phyloP scores from a whole-genome alignment of 108 stramenopile species.

The Poteriospumella lacustris region DNA sequence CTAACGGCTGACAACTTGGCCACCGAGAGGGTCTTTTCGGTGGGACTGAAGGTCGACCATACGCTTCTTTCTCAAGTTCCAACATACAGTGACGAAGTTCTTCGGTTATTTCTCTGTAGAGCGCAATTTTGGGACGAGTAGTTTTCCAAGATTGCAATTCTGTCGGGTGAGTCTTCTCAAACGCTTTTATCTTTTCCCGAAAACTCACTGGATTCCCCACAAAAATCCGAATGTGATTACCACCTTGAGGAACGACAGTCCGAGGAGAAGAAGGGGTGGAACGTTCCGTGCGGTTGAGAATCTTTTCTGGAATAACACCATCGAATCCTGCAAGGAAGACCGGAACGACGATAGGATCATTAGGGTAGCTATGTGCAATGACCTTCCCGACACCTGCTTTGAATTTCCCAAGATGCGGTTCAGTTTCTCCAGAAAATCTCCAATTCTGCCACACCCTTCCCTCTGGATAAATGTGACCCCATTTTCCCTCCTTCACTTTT shows the following conservation, averaged over 20 bases:
- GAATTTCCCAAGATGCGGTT: conserved; percentile 38
- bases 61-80: background rate
- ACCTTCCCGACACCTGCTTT: conserved; percentile 5
- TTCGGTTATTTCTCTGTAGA: background rate
- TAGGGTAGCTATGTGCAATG: background rate
- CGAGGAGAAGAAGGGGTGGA: background rate
- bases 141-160: background rate
- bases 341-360: background rate
- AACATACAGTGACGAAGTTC: background rate
- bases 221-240: background rate
- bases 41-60: too few relatives aligned
- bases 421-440: conserved; percentile 33
- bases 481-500: conserved; percentile 31
- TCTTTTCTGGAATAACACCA: conserved; percentile 34
- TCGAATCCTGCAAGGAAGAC: conserved; percentile 34
- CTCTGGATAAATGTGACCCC: background rate
- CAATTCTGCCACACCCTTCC: conserved; percentile 44
- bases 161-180: background rate
- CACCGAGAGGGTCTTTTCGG: too few relatives aligned
- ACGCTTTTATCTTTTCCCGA: background rate
- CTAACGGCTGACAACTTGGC: too few relatives aligned
- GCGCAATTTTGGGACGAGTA: background rate
- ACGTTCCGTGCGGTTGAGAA: conserved; percentile 34
- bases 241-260: background rate
- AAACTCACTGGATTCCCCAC: background rate